Evolutionary conservation across 2,329 filamentous ascomycete species (phyloP), one percentile per base, ranked within the genome.

Genomic region (Triangularia setosa): DNA sequence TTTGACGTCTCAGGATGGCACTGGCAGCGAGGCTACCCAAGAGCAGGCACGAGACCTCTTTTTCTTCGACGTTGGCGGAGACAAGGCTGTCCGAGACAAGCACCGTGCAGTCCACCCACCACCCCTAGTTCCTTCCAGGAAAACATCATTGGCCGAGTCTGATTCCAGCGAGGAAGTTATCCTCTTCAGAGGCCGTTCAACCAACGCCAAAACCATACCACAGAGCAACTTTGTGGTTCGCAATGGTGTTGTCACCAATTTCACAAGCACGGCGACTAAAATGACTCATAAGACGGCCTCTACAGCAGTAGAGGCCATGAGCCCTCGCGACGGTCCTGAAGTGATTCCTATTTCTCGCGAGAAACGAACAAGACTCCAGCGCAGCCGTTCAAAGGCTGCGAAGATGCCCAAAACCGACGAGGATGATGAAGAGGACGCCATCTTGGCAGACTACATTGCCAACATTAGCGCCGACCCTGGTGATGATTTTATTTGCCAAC

Each of bases 131-230:
- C 66, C 68, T 16, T 62, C 60, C 48, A 68, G 56, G 30, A 67
- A 62, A 12, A 65, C 69, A 2, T 69, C 74, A 6, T 68, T 69
- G 33, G 65, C 68, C 3, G 70, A 66, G 4, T 72, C 69, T 0
- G 81, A 86, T 67, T 91, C 89, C 0, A 90, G 88, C 71, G 90
- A 91, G 57, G 91, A 97, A 68, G 79, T 92, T 4, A 87, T 93
- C 56, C 71, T 91, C 0, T 92, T 91, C 72, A 83, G 80, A 73
- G 73, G 71, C 63, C 69, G 71, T 74, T 66, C 61, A 23, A 48
- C 30, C 3, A 61, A 61, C 40, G 62, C 62, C 56, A 70, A 64
- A 11, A 35, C 12, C 24, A 3, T 52, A 16, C 9, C 44, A 33
- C 33, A 18, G 21, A 60, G 28, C 12, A 27, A 48, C n/a, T 28